Evolutionary conservation across 768 basidiomycete genomes (phyloP).

Genomic region (Pleurotus cornucopiae): DNA sequence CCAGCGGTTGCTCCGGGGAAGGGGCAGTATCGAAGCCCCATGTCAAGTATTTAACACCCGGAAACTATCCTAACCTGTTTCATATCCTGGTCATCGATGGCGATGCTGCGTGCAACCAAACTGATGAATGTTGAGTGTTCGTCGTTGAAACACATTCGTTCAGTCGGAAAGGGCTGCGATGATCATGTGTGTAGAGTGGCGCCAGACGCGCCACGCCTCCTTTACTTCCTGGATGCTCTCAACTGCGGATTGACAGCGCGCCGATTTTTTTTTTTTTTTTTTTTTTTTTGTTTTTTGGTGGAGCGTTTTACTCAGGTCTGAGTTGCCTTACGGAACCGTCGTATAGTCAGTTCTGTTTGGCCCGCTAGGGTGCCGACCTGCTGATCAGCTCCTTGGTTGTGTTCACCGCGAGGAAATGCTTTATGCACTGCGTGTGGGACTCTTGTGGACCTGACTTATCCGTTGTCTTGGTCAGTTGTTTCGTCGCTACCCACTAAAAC

Average conservation of each 20-base stretch:
- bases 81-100: not conserved
- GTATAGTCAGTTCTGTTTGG: not conserved
- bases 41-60: not conserved
- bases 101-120: not conserved
- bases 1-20: not conserved
- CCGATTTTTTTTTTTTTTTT: too few species aligned
- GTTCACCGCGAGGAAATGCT: conserved; percentile 13
- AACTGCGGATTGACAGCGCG: not conserved
- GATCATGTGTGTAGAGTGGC: too few species aligned
- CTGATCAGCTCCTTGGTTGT: not conserved
- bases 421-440: conserved; percentile 14
- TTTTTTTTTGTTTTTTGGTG: too few species aligned
- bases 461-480: not conserved
- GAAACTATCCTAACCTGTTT: not conserved
- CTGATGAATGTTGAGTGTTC: not conserved
- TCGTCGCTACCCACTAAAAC: conserved; percentile 19
- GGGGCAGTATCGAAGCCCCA: not conserved
- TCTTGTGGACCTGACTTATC: not conserved
- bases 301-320: too few species aligned
- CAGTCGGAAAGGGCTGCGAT: not conserved
- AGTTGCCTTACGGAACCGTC: too few species aligned
- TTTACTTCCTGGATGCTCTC: not conserved
- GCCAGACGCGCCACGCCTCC: not conserved
- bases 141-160: not conserved
- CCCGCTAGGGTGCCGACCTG: not conserved